These are phyloP conservation scores for Sordariomycetes sp. DNA, from an alignment of 2,329 filamentous ascomycete genomes.

Conservation along the genomic window DNA sequence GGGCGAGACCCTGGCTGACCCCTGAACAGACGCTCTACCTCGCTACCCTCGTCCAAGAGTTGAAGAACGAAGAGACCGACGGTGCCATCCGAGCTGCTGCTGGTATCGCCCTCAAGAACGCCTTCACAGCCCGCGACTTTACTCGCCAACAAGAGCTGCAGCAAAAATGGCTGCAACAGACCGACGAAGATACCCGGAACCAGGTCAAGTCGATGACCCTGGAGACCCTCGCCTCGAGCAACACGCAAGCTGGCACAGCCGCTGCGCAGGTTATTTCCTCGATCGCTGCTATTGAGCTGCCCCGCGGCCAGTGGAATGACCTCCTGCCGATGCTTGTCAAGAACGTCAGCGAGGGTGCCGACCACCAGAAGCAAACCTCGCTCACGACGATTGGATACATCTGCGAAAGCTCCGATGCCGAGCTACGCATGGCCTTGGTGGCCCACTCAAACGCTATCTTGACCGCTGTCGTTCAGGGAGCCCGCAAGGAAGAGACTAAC, in stretches of 20 bases:
- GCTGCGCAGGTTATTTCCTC: slow-evolving; percentile 93
- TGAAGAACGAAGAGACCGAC: slow-evolving; percentile 81
- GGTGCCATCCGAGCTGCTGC: slow-evolving; percentile 85
- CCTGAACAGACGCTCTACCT: slow-evolving; percentile 74
- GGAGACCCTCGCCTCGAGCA: slow-evolving; percentile 72
- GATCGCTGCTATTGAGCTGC: slow-evolving; percentile 90
- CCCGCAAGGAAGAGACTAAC: slow-evolving; percentile 92
- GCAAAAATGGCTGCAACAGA: slow-evolving; percentile 81
- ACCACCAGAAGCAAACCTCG: slow-evolving; percentile 89
- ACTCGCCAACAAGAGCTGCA: slow-evolving; percentile 82
- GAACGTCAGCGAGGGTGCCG: slow-evolving; percentile 79
- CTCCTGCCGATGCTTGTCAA: slow-evolving; percentile 83
- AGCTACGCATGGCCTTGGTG: slow-evolving; percentile 71
- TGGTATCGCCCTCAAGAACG: slow-evolving; percentile 95
- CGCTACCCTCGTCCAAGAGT: slow-evolving; percentile 81
- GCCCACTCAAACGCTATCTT: slow-evolving; percentile 95
- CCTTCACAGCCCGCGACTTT: slow-evolving; percentile 89
- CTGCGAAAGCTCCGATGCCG: slow-evolving; percentile 87
- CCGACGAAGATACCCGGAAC: slow-evolving; percentile 72
- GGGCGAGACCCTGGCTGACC: slow-evolving; percentile 4
- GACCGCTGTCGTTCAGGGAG: slow-evolving; percentile 94
- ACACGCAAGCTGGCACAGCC: slow-evolving; percentile 76
- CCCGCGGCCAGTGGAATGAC: slow-evolving; percentile 86
- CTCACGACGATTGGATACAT: slow-evolving; percentile 97
- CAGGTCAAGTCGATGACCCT: slow-evolving; percentile 87